Percentiles rank a stretch among this genome's conserved stretches.
phyloP scores from a whole-genome alignment of 2,329 filamentous ascomycete genomes.

The Colletotrichum gigasporum region DNA sequence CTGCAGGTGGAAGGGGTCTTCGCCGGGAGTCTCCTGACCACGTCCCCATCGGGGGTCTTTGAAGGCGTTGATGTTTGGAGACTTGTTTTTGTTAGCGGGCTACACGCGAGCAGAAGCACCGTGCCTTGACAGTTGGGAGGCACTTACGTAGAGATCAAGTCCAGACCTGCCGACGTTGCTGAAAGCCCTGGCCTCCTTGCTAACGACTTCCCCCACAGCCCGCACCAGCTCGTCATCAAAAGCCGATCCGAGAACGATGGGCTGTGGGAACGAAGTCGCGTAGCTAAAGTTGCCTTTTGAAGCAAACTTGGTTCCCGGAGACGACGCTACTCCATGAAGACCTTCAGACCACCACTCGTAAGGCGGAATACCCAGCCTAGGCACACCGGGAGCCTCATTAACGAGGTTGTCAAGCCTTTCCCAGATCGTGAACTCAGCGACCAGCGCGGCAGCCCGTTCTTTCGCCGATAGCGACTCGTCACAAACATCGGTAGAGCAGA shows the following conservation, averaged over 20 bases:
- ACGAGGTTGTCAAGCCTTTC: slow-evolving; percentile 62
- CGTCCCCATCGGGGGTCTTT: slow-evolving; percentile 71
- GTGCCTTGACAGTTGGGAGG: accelerated
- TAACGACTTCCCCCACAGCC: slow-evolving; percentile 63
- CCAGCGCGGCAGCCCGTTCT: slow-evolving; percentile 56
- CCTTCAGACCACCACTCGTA: slow-evolving; percentile 73
- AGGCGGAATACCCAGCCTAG: slow-evolving; percentile 63
- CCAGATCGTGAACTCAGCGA: slow-evolving; percentile 58
- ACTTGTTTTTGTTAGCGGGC: slow-evolving; percentile 38
- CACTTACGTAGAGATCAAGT: slow-evolving; percentile 61
- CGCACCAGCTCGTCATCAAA: slow-evolving; percentile 71
- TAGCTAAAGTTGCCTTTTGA: slow-evolving; percentile 64
- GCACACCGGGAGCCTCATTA: slow-evolving; percentile 54
- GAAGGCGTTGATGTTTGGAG: slow-evolving; percentile 74
- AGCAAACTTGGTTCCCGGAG: slow-evolving; percentile 61
- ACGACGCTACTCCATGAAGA: slow-evolving; percentile 67
- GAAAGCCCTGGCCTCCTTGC: slow-evolving; percentile 72
- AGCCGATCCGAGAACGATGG: slow-evolving; percentile 69
- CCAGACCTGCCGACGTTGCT: slow-evolving; percentile 66
- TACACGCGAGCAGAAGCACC: too few relatives aligned
- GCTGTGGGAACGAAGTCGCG: slow-evolving; percentile 73
- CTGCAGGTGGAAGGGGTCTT: slow-evolving; percentile 61
- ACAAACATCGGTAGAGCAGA: slow-evolving; percentile 53
- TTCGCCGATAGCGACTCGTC: slow-evolving; percentile 50
- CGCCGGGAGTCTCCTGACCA: slow-evolving; percentile 68